phyloP scores from a whole-genome alignment of 805 yeast genomes.

The Yamadazyma philogaea region DNA sequence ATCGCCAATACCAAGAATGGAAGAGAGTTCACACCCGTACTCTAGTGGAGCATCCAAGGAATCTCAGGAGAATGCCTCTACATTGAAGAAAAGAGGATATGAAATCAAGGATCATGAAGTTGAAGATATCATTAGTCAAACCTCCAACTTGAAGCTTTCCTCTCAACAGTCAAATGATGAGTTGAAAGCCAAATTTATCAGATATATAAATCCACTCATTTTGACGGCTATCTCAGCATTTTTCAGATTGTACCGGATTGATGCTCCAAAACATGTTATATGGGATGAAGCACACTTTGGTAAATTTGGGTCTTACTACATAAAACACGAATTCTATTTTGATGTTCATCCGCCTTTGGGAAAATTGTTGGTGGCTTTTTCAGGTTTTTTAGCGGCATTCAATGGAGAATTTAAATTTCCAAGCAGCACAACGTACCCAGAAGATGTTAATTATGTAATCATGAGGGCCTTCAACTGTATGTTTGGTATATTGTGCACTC shows the following conservation, averaged over 20 bases:
- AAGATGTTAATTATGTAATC: conserved; percentile 68
- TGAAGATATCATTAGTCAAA: conserved; percentile 21
- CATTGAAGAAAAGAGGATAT: not conserved
- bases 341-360: conserved; percentile 99
- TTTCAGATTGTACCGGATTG: conserved; percentile 73
- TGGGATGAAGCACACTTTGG: conserved; percentile 99
- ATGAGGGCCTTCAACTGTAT: conserved; percentile 89
- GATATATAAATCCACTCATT: conserved; percentile 26
- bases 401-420: conserved; percentile 89
- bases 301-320: conserved; percentile 88
- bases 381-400: conserved; percentile 83
- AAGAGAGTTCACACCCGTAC: conserved; percentile 2
- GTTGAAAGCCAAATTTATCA: conserved; percentile 11
- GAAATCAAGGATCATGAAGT: conserved; percentile 15
- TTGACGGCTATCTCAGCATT: conserved; percentile 35
- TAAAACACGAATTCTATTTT: conserved; percentile 84
- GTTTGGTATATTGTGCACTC: conserved; percentile 81
- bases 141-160: conserved; percentile 18
- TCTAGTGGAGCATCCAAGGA: conserved; percentile 1
- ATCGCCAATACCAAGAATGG: not conserved
- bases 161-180: conserved; percentile 6
- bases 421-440: conserved; percentile 76
- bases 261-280: conserved; percentile 71
- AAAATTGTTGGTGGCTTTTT: conserved; percentile 84
- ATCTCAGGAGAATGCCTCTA: not conserved